phyloP scores from a whole-genome alignment of 768 basidiomycete species.

The Trametes cinnabarina region DNA sequence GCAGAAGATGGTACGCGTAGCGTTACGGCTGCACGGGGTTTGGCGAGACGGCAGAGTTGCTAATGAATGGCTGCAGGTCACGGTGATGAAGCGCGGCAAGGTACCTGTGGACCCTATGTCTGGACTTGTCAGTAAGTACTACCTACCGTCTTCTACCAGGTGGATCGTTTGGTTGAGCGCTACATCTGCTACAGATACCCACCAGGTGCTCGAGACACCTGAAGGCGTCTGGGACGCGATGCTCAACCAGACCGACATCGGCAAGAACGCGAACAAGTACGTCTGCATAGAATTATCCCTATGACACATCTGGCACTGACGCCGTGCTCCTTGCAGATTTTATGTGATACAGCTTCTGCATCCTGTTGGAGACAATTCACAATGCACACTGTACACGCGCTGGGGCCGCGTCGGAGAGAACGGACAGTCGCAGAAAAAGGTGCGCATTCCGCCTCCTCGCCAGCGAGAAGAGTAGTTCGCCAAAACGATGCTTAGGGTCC shows the following conservation, averaged over 20 bases:
- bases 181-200: conserved; percentile 38
- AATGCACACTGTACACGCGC: conserved; percentile 46
- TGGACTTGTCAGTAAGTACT: conserved; percentile 43
- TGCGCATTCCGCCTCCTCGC: conserved; percentile 16
- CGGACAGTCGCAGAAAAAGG: conserved; percentile 50
- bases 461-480: background rate
- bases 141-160: background rate
- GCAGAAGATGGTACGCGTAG: conserved; percentile 56
- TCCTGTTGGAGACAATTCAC: conserved; percentile 38
- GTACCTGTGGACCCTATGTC: conserved; percentile 55
- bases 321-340: conserved; percentile 36
- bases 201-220: conserved; percentile 46
- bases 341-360: conserved; percentile 60
- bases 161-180: too few relatives aligned
- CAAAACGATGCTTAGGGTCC: conserved; percentile 41
- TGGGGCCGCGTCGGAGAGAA: conserved; percentile 65
- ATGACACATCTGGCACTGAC: background rate
- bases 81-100: conserved; percentile 50
- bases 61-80: conserved; percentile 41
- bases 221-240: conserved; percentile 57
- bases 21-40: too few relatives aligned
- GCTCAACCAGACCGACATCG: conserved; percentile 60
- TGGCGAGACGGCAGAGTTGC: too few relatives aligned
- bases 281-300: background rate
- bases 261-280: conserved; percentile 51